Base-by-base conservation (phyloP, 495 filamentous ascomycete genomes). In the Tetracladium setigerum region DNA sequence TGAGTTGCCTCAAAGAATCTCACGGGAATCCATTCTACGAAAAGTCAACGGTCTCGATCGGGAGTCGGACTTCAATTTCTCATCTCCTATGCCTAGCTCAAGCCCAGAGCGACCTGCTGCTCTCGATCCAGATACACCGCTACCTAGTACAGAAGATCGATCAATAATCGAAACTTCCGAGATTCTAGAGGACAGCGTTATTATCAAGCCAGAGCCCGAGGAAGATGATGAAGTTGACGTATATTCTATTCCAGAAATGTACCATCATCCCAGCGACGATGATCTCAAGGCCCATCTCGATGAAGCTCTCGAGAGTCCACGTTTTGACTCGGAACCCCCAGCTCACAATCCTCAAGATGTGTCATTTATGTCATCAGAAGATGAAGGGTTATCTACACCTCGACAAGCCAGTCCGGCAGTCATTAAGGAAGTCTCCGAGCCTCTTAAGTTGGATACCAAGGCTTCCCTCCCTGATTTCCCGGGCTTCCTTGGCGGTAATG, bases 1-100 rank as follows among this genome's bases (percentile, higher is more conserved):
- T 46, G 73, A 83, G 42, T 64, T 82, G 0, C 77, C 83, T 27
- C 86, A 86, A 12, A 83, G 82, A 22, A 91, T 95, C 57, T 96
- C 92, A 30, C 77, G 92, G 16, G 92, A 96, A 59, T 95, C 89
- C 0, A 97, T 97, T 47, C 67, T 95, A 40, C 80, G 88, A 13
- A 89, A 89, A 47, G 82, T 97, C 17, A 89, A 90, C 55, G 83
- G 84, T 35, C 78, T 82, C 41, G 76, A 81, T 40, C 64, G 62
- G 32, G 82, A 87, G 39, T 78, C 79, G n/a, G 74, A 79, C 47
- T 79, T 79, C 37, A 74, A 73, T 44, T 82, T 78, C 44, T 79
- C 75, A 0, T 78, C 82, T 7, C 62, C 76, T 0, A 66, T 65
- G 5, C 70, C 74, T 1, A 78, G 76, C 50, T 74, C 17, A 67